phyloP scores from a whole-genome alignment of 2,329 filamentous ascomycete genomes.

The Hirsutella minnesotensis region DNA sequence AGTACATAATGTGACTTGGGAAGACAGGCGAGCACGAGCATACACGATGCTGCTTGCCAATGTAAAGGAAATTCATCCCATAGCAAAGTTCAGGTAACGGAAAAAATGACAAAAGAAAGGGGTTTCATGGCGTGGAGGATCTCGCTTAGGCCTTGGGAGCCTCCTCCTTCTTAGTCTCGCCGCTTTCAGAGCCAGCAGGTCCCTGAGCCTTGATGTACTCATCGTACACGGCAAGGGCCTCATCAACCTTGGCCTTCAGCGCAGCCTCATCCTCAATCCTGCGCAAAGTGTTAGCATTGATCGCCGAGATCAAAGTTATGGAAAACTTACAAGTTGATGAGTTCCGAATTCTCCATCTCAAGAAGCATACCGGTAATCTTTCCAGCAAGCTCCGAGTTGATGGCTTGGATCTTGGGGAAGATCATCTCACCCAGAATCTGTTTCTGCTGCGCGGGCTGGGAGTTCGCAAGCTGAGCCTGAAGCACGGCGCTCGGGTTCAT shows the following conservation, averaged over 20 bases:
- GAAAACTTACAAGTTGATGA: conserved; percentile 81
- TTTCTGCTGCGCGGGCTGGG: conserved; percentile 74
- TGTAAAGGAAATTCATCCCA: conserved; percentile 1
- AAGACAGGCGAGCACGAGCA: conserved; percentile 14
- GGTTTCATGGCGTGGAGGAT: conserved; percentile 3
- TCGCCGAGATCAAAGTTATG: conserved; percentile 7
- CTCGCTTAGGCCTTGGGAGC: conserved; percentile 28
- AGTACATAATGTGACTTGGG: conserved; percentile 24
- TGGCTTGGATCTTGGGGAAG: conserved; percentile 93
- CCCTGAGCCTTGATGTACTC: conserved; percentile 90
- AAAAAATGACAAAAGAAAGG: conserved; percentile 18
- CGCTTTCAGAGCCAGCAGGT: conserved; percentile 18
- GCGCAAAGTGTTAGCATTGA: conserved; percentile 5
- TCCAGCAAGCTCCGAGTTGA: conserved; percentile 90
- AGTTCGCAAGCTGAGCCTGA: conserved; percentile 44
- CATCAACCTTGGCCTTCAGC: conserved; percentile 90
- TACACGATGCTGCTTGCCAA: conserved; percentile 12
- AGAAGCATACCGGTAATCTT: conserved; percentile 99
- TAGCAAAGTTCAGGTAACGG: conserved; percentile 8
- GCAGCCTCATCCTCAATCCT: conserved; percentile 84
- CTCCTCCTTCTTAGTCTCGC: conserved; percentile 37
- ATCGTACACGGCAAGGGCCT: conserved; percentile 93
- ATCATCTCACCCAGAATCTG: conserved; percentile 96
- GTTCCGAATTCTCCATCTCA: conserved; percentile 96
- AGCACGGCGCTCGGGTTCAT: conserved; percentile 26